Conservation (phyloP, 2,329 filamentous ascomycete species). For the Blumeria hordei region DNA sequence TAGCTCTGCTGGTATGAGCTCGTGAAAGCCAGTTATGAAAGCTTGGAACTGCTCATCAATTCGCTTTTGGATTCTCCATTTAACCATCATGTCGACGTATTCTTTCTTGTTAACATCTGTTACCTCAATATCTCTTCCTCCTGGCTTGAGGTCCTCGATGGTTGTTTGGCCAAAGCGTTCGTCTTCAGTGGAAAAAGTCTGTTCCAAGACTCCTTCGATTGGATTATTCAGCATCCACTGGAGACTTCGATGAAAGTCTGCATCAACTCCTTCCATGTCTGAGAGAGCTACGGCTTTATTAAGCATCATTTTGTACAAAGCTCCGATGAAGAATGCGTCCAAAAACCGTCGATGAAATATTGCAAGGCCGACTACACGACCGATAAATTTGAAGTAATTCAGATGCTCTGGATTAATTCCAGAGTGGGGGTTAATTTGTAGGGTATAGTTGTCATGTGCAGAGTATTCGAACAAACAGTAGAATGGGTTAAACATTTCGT, state of each 20-base stretch:
- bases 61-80: constrained; percentile 97
- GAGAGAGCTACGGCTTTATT: constrained; percentile 75
- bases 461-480: constrained; percentile 99
- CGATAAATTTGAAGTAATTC: constrained; percentile 99
- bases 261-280: constrained; percentile 98
- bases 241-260: constrained; percentile 87
- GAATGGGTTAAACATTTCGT: constrained; percentile 99
- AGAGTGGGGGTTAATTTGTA: constrained; percentile 98
- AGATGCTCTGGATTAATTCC: constrained; percentile 98
- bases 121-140: constrained; percentile 77
- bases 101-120: constrained; percentile 98
- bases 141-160: constrained; percentile 79
- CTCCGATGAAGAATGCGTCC: constrained; percentile 97
- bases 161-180: constrained; percentile 89
- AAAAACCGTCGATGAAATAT: constrained; percentile 97
- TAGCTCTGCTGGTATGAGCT: constrained; percentile 84
- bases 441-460: constrained; percentile 97
- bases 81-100: constrained; percentile 94
- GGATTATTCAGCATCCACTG: constrained; percentile 98
- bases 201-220: constrained; percentile 80
- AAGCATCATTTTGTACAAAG: constrained; percentile 98
- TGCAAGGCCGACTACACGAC: constrained; percentile 81
- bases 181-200: constrained; percentile 92
- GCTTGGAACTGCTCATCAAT: constrained; percentile 97
- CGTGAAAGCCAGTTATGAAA: constrained; percentile 92